A percentile compares a stretch with the other conserved stretches of the same genome.
These are phyloP conservation scores for Monosporascus sp. DNA, from an alignment of 2,329 filamentous ascomycete species.

Conservation along the genomic window DNA sequence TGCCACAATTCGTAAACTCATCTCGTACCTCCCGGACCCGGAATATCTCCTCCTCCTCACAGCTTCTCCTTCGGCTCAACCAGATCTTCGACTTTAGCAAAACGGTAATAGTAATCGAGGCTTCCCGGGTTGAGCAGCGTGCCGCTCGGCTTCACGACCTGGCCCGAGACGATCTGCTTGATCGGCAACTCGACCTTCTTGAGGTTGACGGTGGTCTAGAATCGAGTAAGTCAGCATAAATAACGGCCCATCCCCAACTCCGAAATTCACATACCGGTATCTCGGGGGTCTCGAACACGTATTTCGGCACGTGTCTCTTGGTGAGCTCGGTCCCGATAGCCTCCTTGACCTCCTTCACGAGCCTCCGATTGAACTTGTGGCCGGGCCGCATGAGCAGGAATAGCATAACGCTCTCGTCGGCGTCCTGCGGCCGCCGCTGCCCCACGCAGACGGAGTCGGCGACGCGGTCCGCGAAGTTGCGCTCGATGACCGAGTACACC, in stretches of 20 bases:
- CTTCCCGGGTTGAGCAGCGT: slow-evolving; percentile 73
- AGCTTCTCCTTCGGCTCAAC: slow-evolving; percentile 41
- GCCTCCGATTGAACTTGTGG: slow-evolving; percentile 41
- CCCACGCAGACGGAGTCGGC: slow-evolving; percentile 76
- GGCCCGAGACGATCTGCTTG: slow-evolving; percentile 77
- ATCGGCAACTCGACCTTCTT: slow-evolving; percentile 84
- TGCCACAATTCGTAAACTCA: too few relatives aligned
- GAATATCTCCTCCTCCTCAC: slow-evolving; percentile 15
- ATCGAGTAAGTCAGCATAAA: slow-evolving; percentile 9
- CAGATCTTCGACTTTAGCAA: slow-evolving; percentile 64
- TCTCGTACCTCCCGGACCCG: background rate
- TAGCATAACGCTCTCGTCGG: slow-evolving; percentile 49
- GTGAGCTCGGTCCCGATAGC: slow-evolving; percentile 63
- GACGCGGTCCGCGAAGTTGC: slow-evolving; percentile 56
- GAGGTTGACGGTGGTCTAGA: slow-evolving; percentile 72
- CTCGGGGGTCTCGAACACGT: slow-evolving; percentile 73
- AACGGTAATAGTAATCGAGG: slow-evolving; percentile 73
- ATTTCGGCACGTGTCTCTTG: slow-evolving; percentile 70
- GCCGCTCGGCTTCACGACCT: slow-evolving; percentile 67
- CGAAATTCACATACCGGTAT: slow-evolving; percentile 60
- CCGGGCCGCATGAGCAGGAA: slow-evolving; percentile 55
- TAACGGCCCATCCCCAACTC: too few relatives aligned
- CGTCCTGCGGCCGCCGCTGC: slow-evolving; percentile 57
- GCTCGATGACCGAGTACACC: slow-evolving; percentile 70
- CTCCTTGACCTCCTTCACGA: slow-evolving; percentile 56